These are phyloP conservation scores for Rhododendron williamsianum DNA, from an alignment of 148 eudicot species.

Conservation along the genomic window DNA sequence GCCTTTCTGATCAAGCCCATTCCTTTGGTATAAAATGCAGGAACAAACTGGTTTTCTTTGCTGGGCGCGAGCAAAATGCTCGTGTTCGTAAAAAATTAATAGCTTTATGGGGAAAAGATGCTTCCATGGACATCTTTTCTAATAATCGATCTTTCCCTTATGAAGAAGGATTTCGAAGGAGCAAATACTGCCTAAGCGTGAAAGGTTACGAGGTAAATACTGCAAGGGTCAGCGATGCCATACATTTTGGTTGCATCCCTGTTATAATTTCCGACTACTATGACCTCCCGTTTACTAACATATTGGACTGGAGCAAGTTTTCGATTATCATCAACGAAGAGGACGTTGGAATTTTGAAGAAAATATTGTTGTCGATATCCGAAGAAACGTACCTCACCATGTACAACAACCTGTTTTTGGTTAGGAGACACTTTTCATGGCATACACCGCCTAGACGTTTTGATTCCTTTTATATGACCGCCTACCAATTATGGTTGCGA, in stretches of 20 bases:
- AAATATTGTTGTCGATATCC: constrained; percentile 25
- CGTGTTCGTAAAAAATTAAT: constrained; percentile 18
- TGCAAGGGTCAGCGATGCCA: constrained; percentile 40
- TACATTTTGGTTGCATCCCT: constrained; percentile 43
- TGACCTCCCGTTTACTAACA: constrained; percentile 42
- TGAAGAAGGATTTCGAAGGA: constrained; percentile 29
- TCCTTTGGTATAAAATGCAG: neutral
- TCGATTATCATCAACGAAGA: constrained; percentile 24
- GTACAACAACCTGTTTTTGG: constrained; percentile 23
- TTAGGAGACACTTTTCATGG: constrained; percentile 39
- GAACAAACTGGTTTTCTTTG: constrained; percentile 29
- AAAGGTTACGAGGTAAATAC: constrained; percentile 44
- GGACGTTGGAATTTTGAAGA: constrained; percentile 21
- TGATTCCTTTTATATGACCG: constrained; percentile 41
- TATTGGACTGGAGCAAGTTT: constrained; percentile 40
- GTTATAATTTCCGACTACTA: constrained; percentile 35
- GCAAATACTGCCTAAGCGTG: constrained; percentile 37
- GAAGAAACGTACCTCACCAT: constrained; percentile 19
- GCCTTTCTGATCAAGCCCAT: neutral
- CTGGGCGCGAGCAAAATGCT: constrained; percentile 35
- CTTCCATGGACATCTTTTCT: constrained; percentile 25
- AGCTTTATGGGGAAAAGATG: constrained; percentile 26
- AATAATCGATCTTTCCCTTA: constrained; percentile 24
- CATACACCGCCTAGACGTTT: constrained; percentile 22
- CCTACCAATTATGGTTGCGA: constrained; percentile 39